A percentile compares a stretch with the other conserved stretches of the same genome.
Conservation (phyloP, 169 alveolate species). For the Plasmodium coatneyi region DNA sequence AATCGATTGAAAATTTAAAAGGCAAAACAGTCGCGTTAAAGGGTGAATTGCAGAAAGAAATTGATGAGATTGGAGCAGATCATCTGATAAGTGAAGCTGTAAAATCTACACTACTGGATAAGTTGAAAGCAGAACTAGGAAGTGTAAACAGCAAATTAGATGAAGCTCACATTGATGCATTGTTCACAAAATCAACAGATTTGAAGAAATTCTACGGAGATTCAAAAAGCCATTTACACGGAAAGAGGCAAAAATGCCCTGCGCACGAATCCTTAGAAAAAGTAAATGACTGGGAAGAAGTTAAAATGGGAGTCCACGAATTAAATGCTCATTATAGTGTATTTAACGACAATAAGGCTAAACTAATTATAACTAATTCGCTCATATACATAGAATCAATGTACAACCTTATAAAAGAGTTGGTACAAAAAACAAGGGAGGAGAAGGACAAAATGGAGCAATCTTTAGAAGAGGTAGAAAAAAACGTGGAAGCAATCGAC, state of each 20-base stretch:
- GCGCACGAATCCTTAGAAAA: background rate
- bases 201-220: background rate
- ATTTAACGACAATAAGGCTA: constrained; percentile 6
- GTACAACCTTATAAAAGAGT: background rate
- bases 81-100: background rate
- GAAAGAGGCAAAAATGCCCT: background rate
- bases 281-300: constrained; percentile 9
- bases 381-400: background rate
- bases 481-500: background rate
- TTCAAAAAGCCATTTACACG: background rate
- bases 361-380: background rate
- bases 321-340: background rate
- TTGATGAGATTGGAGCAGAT: background rate
- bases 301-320: background rate
- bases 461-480: background rate
- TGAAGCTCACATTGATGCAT: background rate
- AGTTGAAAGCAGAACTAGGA: background rate
- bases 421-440: background rate
- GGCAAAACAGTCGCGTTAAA: background rate
- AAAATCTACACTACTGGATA: background rate
- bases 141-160: background rate
- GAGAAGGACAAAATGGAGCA: background rate
- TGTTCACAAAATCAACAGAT: background rate
- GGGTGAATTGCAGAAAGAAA: background rate
- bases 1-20: background rate